Evolutionary conservation across 805 yeast species (phyloP), one percentile per base, ranked within the genome.

Genomic region (Brettanomyces naardenensis): DNA sequence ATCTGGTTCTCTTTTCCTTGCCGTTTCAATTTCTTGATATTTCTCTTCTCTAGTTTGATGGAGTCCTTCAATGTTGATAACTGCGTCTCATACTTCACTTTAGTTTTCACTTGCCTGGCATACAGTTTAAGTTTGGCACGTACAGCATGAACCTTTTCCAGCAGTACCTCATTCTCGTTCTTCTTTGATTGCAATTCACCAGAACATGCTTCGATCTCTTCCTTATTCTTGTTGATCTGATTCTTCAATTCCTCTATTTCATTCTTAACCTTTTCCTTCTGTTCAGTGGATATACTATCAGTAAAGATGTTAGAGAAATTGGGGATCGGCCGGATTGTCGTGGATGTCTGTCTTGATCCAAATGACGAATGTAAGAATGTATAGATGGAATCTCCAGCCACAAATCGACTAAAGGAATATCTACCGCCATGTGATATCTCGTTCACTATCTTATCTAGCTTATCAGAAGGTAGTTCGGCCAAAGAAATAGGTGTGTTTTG

Each of bases 401-500:
- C 67, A 15, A 35, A n/a, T 7, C 23, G 21, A 5, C n/a, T 13
- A 26, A 35, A 35, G 6, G 9, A 5, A 17, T 7, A 19, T 11
- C 15, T 11, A n/a, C 37, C 37, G 7, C 29, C n/a, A n/a, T n/a
- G n/a, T 6, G 37, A 27, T 9, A 35, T 15, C 10, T 26, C 19
- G 3, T 14, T 7, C 14, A 63, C 59, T 6, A 69, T 45, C 2
- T 19, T 13, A 18, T 54, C 51, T 26, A 68, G 55, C 42, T 71
- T 72, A 4, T 52, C 45, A 7, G 60, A 58, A 7, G 66, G 48
- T 28, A 80, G 53, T 2, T 68, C 70, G n/a, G 53, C 59, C 13
- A 62, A 57, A 0, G 84, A 53, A 5, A 81, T 78, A 0, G 97
- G 96, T 21, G 85, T 73, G 37, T 57, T 54, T 44, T 75, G 68